Evolutionary conservation across 352 stramenopile genomes (phyloP), one percentile per base, ranked within the genome.

Genomic region (Globisporangium heterothallicum): DNA sequence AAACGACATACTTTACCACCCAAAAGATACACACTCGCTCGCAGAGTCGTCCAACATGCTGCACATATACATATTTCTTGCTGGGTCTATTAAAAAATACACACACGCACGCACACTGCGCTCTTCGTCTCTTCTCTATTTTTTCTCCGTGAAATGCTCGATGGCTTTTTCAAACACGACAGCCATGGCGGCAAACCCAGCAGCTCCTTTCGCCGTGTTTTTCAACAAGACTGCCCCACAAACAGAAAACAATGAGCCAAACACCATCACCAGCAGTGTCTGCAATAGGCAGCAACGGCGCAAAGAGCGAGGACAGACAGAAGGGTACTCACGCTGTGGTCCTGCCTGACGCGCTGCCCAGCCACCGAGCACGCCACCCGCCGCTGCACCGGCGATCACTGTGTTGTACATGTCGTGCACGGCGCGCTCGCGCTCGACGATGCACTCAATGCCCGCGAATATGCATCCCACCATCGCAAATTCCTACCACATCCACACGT

Each of bases 141-240:
- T 49, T n/a, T 41, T 66, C 30, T 58, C 62, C 4, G 62, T 75
- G 10, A 90, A 64, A 48, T 79, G 61, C 59, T 92, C 81, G 26
- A 88, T 80, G 26, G 68, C 76, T 56, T 88, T 92, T 49, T 94
- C 84, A 65, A 94, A 92, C 22, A 92, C 77, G 19, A 92, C 82
- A 25, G 79, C 82, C 75, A 94, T 90, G 44, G 71, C 72, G 3
- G 82, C 79, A 53, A 94, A 94, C 32, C 80, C 78, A 7, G 74
- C 78, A 2, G 80, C 82, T 13, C 84, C 79, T 53, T 94, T 94
- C 35, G 48, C 67, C 26, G 78, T 89, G 54, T 92, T 85, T 53
- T 66, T 68, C 42, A 77, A 49, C 41, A 91, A 42, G 56, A 87
- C 82, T 92, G 51, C n/a, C n/a, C n/a, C 3, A 29, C 14, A 35